A percentile compares a stretch with the other conserved stretches of the same genome.
These are phyloP conservation scores for Tricholoma terreum DNA, from an alignment of 768 basidiomycete species.

Conservation along the genomic window DNA sequence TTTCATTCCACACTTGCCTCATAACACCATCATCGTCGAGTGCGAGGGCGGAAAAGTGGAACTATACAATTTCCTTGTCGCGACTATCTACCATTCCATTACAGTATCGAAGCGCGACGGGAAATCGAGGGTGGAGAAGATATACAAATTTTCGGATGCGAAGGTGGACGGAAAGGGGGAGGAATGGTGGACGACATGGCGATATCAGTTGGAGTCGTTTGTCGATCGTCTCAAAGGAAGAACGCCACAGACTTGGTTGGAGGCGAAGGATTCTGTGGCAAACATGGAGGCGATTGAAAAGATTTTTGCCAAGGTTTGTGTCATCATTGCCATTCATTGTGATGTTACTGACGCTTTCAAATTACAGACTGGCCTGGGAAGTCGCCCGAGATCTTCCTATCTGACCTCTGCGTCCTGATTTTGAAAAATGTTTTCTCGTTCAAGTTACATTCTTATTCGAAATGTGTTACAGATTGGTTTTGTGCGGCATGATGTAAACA, in stretches of 20 bases:
- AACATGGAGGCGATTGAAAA: slow-evolving; percentile 57
- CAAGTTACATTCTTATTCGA: too few relatives aligned
- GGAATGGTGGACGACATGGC: slow-evolving; percentile 52
- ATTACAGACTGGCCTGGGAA: too few relatives aligned
- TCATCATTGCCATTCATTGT: too few relatives aligned
- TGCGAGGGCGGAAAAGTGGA: slow-evolving; percentile 42
- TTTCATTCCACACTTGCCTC: slow-evolving; percentile 34
- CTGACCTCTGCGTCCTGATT: too few relatives aligned
- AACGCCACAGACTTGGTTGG: slow-evolving; percentile 49
- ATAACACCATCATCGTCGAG: slow-evolving; percentile 30
- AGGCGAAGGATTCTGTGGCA: slow-evolving; percentile 45
- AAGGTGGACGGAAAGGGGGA: slow-evolving; percentile 35
- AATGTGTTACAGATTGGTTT: too few relatives aligned
- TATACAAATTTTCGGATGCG: slow-evolving; percentile 38
- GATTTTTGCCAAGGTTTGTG: slow-evolving; percentile 45
- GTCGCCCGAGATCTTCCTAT: too few relatives aligned
- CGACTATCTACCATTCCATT: slow-evolving; percentile 45
- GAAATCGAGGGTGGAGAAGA: slow-evolving; percentile 37
- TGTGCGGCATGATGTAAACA: too few relatives aligned
- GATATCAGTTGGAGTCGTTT: slow-evolving; percentile 59
- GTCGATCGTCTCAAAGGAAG: slow-evolving; percentile 53
- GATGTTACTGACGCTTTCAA: too few relatives aligned
- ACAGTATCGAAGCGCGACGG: slow-evolving; percentile 27
- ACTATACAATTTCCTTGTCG: slow-evolving; percentile 38
- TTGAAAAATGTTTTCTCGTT: too few relatives aligned